phyloP scores from a whole-genome alignment of 2,329 filamentous ascomycete genomes.

The Fusarium palustre region DNA sequence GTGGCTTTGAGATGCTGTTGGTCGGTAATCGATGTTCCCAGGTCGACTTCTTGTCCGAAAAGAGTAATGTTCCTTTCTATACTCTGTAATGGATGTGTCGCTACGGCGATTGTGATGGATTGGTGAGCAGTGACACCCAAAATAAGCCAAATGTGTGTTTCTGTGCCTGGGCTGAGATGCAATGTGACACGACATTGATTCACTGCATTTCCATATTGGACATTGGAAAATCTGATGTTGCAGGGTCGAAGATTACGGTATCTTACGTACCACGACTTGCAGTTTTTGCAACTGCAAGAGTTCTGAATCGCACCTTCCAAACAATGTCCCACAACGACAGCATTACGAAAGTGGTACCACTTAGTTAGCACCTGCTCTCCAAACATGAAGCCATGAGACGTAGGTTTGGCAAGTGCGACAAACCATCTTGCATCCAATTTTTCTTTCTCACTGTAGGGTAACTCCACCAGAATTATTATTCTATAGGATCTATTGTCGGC shows the following conservation, averaged over 20 bases:
- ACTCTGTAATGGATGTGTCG: slow-evolving; percentile 7
- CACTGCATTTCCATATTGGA: slow-evolving; percentile 3
- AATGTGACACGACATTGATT: slow-evolving; percentile 25
- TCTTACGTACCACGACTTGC: slow-evolving; percentile 21
- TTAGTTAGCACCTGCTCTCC: not conserved
- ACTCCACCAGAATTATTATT: not conserved
- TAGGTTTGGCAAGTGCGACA: slow-evolving; percentile 6
- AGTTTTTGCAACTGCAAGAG: slow-evolving; percentile 1
- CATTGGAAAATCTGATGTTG: slow-evolving; percentile 27
- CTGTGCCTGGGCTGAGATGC: slow-evolving; percentile 35
- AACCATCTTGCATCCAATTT: not conserved
- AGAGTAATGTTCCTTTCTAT: slow-evolving; percentile 9
- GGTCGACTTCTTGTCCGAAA: not conserved
- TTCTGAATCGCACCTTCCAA: slow-evolving; percentile 14
- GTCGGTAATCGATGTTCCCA: slow-evolving; percentile 5
- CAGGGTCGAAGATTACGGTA: slow-evolving; percentile 21
- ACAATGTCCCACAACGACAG: slow-evolving; percentile 9
- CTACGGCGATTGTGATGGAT: slow-evolving; percentile 13
- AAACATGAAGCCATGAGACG: not conserved
- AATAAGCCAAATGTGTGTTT: slow-evolving; percentile 18
- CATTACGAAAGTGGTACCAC: slow-evolving; percentile 7
- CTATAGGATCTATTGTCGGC: not conserved
- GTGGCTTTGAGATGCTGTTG: slow-evolving; percentile 36
- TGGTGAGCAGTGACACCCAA: slow-evolving; percentile 6
- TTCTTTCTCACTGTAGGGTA: slow-evolving; percentile 25